A percentile compares a stretch with the other conserved stretches of the same genome.
Evolutionary conservation across 306 rosid species (phyloP).

Genomic region (Morella rubra): DNA sequence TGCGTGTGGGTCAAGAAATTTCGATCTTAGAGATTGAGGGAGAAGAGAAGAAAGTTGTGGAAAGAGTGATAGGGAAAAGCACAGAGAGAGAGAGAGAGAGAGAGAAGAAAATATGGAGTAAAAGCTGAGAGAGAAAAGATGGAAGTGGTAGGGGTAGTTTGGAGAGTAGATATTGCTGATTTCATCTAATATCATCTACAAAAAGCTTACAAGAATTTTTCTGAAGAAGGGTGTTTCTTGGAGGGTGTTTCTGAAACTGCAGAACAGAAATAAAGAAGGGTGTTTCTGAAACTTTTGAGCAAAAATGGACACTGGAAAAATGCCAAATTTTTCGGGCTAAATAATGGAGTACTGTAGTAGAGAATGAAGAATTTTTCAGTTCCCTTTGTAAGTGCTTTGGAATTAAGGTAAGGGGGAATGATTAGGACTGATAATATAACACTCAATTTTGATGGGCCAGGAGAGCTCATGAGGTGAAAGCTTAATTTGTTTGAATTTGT

Average conservation of each 20-base stretch:
- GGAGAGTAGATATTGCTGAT: background rate
- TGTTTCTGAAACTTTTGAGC: background rate
- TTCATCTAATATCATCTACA: background rate
- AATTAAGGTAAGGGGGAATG: background rate
- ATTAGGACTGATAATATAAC: background rate
- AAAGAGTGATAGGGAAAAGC: background rate
- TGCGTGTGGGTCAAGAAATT: too few species aligned
- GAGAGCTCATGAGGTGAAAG: background rate
- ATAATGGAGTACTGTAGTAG: background rate
- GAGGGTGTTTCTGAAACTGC: background rate
- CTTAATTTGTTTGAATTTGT: background rate
- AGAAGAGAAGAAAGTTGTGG: background rate
- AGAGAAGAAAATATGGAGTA: background rate
- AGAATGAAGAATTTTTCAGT: background rate
- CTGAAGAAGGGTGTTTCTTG: background rate
- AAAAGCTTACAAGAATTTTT: background rate
- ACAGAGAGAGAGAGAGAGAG: background rate
- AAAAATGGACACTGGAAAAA: background rate
- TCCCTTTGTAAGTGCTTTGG: background rate
- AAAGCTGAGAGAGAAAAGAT: background rate
- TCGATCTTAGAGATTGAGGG: background rate
- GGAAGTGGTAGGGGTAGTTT: background rate
- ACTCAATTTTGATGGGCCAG: background rate
- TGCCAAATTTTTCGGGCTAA: background rate
- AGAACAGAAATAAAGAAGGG: background rate